Evolutionary conservation across 768 basidiomycete species (phyloP).

Genomic region (Russula compacta): DNA sequence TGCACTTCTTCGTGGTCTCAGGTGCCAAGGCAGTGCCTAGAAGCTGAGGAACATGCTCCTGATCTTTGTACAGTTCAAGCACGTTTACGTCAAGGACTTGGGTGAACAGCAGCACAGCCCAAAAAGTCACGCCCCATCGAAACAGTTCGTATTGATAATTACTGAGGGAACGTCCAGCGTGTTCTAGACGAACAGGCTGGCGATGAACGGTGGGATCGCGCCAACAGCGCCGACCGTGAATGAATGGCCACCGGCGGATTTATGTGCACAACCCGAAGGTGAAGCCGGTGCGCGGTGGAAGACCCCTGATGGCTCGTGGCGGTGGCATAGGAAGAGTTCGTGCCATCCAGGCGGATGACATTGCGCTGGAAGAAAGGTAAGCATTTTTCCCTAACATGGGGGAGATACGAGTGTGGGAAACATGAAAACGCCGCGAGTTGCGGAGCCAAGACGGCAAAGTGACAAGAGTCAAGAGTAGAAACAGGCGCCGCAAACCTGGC

Average conservation of each 20-base stretch:
- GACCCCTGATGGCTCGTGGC: slow-evolving; percentile 4
- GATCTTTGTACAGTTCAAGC: not conserved
- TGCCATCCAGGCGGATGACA: slow-evolving; percentile 48
- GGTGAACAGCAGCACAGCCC: not conserved
- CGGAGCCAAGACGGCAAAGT: slow-evolving; percentile 3
- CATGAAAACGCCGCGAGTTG: not conserved
- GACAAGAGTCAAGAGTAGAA: not conserved
- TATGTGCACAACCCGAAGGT: slow-evolving; percentile 2
- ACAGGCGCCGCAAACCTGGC: slow-evolving; percentile 38
- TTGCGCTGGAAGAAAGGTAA: slow-evolving; percentile 37
- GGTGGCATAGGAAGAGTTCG: slow-evolving; percentile 20
- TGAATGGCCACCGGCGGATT: slow-evolving; percentile 1
- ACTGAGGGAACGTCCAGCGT: not conserved
- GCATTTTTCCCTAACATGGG: not conserved
- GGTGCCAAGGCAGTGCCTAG: no score
- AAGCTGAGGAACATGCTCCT: no score
- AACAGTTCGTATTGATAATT: not conserved
- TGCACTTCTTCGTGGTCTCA: no score
- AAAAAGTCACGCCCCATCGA: not conserved
- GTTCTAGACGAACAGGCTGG: slow-evolving; percentile 9
- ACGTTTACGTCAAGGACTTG: not conserved
- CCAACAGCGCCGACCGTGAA: slow-evolving; percentile 1
- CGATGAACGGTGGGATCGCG: slow-evolving; percentile 9
- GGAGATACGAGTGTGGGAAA: not conserved
- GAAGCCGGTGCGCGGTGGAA: slow-evolving; percentile 4